phyloP scores from a whole-genome alignment of 2,329 filamentous ascomycete genomes.

The Ascochyta viciae-villosae region DNA sequence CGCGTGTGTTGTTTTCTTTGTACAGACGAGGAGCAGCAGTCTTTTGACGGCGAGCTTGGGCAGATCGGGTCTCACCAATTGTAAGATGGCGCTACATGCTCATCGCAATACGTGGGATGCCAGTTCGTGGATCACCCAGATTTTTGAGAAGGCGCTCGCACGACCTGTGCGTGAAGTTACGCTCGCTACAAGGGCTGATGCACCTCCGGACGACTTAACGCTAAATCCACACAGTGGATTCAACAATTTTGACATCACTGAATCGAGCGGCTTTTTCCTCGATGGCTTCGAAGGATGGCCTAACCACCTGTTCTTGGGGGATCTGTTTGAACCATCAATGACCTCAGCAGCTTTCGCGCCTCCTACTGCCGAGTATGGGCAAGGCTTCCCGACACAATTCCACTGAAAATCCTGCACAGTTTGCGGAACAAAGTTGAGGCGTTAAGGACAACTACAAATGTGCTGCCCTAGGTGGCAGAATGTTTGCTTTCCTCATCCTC shows the following conservation, averaged over 20 bases:
- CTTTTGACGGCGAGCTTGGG: conserved; percentile 6
- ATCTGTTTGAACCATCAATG: conserved; percentile 1
- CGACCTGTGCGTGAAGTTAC: neutral
- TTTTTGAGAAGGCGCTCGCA: conserved; percentile 11
- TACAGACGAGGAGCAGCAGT: conserved; percentile 4
- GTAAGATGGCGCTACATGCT: conserved; percentile 9
- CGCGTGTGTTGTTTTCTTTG: conserved; percentile 13
- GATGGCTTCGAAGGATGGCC: conserved; percentile 13
- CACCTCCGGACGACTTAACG: neutral
- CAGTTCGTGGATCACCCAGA: conserved; percentile 7
- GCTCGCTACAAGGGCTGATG: neutral
- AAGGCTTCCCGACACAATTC: neutral
- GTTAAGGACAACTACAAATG: neutral
- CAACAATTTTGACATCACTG: neutral
- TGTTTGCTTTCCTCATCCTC: conserved; percentile 52
- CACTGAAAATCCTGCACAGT: neutral
- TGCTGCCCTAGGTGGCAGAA: conserved; percentile 18
- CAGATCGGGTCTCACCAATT: conserved; percentile 10
- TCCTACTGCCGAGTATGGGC: neutral
- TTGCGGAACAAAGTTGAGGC: no score
- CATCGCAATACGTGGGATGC: conserved; percentile 14
- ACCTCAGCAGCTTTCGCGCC: neutral
- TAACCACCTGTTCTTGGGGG: conserved; percentile 5
- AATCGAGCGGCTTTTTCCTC: neutral
- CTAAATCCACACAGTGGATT: neutral